Percentiles rank a stretch among this genome's conserved stretches.
Evolutionary conservation across 1,284 basidiomycete genomes (phyloP).

Genomic region (Cutaneotrichosporon dermatis): DNA sequence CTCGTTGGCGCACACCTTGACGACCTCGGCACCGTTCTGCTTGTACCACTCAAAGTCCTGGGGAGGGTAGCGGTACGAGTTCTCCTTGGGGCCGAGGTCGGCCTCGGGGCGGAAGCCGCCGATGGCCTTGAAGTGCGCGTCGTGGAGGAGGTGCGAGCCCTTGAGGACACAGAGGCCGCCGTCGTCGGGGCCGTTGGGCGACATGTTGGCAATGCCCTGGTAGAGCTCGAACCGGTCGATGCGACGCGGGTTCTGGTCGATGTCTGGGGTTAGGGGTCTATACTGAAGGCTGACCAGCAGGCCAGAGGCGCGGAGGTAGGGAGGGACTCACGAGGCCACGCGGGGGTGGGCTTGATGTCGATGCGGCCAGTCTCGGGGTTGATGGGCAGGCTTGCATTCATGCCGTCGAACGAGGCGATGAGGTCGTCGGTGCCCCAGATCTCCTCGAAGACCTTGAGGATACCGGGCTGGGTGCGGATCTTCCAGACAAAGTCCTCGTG

Average conservation of each 20-base stretch:
- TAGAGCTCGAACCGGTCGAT: slow-evolving; percentile 24
- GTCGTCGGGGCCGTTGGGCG: slow-evolving; percentile 27
- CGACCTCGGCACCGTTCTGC: slow-evolving; percentile 18
- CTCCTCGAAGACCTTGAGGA: slow-evolving; percentile 35
- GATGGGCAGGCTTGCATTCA: slow-evolving; percentile 25
- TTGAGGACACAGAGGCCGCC: slow-evolving; percentile 31
- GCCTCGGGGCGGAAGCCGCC: slow-evolving; percentile 22
- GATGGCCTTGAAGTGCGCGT: slow-evolving; percentile 19
- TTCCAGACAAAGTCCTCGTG: slow-evolving; percentile 45
- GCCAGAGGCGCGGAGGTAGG: too few relatives aligned
- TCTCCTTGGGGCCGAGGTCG: slow-evolving; percentile 21
- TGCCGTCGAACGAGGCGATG: slow-evolving; percentile 37
- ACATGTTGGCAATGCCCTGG: slow-evolving; percentile 29
- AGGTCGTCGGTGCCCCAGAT: slow-evolving; percentile 45
- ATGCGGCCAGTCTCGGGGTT: slow-evolving; percentile 3
- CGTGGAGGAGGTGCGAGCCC: slow-evolving; percentile 21
- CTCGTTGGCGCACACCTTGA: slow-evolving; percentile 24
- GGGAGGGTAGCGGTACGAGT: slow-evolving; percentile 19
- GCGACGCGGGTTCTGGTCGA: slow-evolving; percentile 27
- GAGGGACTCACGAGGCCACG: slow-evolving; percentile 25
- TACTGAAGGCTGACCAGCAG: too few relatives aligned
- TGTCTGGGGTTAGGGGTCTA: slow-evolving; percentile 13
- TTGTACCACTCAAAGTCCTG: slow-evolving; percentile 26
- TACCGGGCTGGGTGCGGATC: slow-evolving; percentile 31
- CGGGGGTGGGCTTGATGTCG: slow-evolving; percentile 18